Evolutionary conservation across 2,329 filamentous ascomycete genomes (phyloP), one percentile per base, ranked within the genome.

Genomic region (Phoma sp.): DNA sequence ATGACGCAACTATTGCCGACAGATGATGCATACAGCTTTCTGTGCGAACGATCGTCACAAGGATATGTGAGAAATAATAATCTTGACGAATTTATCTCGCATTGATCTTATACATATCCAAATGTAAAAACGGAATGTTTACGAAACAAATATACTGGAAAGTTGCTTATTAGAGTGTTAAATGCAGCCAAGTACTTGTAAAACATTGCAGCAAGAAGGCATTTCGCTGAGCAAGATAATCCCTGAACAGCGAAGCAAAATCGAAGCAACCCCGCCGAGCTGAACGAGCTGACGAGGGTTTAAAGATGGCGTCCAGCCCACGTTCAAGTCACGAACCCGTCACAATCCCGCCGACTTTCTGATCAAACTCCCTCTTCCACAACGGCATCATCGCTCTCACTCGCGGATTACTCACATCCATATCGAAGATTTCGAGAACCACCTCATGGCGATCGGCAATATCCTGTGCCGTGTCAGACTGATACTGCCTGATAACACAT

Each of bases 311-410:
- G 18, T 18, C 18, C 18, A 18, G 18, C 29, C 29, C 4, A n/a
- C 10, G n/a, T 14, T 36, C n/a, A 14, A 36, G 33, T n/a, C 33
- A n/a, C 10, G 11, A 6, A 7, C 35, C 43, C 27, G 49, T 55
- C 18, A 68, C 64, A 14, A 68, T 68, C 2, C 65, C 65, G 6
- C 65, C 59, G 1, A 68, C 61, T 9, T 44, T 49, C 5, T 55
- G 49, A 25, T 64, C 58, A 29, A 73, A 73, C 18, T 66, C 60
- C 7, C 71, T 52, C 41, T 71, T 73, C 71, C 71, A 74, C 5
- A 56, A 25, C 7, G 71, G 71, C 66, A 73, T 69, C 65, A 69
- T 67, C 0, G 60, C 59, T 29, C 65, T 62, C 5, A 57, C 54
- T 14, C 58, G 47, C 1, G 61, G 59, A 1, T 60, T 45, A 8